Conservation (phyloP, 208 protist genomes). For the Acanthamoeba rhysodes region DNA sequence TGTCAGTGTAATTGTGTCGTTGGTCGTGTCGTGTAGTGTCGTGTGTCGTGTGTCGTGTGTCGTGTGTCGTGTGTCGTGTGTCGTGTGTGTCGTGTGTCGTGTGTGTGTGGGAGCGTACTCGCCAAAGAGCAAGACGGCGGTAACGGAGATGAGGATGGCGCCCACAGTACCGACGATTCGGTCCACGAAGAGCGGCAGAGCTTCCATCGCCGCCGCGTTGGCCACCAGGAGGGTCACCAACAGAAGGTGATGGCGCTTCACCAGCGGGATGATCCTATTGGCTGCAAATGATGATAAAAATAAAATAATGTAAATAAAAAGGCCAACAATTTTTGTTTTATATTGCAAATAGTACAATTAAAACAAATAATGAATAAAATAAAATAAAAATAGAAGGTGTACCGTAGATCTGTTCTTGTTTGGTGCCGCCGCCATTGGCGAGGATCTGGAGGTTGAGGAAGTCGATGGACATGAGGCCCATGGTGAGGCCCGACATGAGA, state of each 20-base stretch:
- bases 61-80: no score
- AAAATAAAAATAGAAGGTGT: not conserved
- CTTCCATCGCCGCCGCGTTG: conserved; percentile 84
- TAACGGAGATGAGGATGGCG: conserved; percentile 88
- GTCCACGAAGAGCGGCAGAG: conserved; percentile 87
- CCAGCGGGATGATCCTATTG: conserved; percentile 63
- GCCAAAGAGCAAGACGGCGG: conserved; percentile 88
- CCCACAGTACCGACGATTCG: conserved; percentile 74
- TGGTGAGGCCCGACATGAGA: conserved; percentile 87
- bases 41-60: no score
- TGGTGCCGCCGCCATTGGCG: conserved; percentile 72
- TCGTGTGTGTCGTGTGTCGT: not conserved
- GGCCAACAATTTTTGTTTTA: no score
- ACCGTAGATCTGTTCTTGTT: conserved; percentile 73
- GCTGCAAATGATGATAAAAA: not conserved
- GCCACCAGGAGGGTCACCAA: conserved; percentile 87
- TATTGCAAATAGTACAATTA: no score
- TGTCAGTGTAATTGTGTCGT: no score
- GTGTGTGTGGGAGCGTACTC: conserved; percentile 77
- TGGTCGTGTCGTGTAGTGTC: no score
- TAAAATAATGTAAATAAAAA: not conserved
- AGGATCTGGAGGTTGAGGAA: conserved; percentile 78
- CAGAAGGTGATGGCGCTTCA: conserved; percentile 85
- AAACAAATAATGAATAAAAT: no score
- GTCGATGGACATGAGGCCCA: conserved; percentile 87